Base-by-base conservation (phyloP, 2,329 filamentous ascomycete genomes). In the Colletotrichum sp. region DNA sequence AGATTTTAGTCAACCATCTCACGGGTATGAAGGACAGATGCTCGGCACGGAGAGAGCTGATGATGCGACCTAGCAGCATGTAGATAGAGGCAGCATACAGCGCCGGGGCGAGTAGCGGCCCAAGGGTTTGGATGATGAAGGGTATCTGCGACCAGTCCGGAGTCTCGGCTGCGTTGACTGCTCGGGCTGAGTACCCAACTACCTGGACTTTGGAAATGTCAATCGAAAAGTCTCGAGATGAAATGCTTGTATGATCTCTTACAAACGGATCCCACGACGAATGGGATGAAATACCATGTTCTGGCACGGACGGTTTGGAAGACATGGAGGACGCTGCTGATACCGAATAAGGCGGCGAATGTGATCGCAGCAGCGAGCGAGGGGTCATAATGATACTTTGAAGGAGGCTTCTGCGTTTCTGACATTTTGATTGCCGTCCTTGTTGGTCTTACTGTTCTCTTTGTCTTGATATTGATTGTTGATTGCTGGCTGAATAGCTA, bases 211-310 rank as follows among this genome's bases (percentile, higher is more conserved):
- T 12, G 9, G 3, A 6, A 49, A 10, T 0, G 18, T 49, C 9
- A 49, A 0, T 0, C 18, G 12, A 49, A n/a, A 1, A 12, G 4
- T 44, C 16, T 10, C 8, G 24, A 26, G 24, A 26, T 26, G 1
- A 26, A 26, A 26, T 26, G 5, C 24, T 26, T 26, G 24, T 26
- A 26, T 26, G 24, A 26, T 26, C 24, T 26, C 24, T 2, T 49
- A 49, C 44, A 21, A 13, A 49, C 13, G 3, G 44, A 49, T 9
- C 44, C 44, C 10, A 49, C 44, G 6, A 49, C 44, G 9, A 49
- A 49, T 21, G 44, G 44, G n/a, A 49, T 49, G 10, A 49, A 49
- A n/a, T 49, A 49, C 44, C 44, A 49, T 21, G 18, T 49, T 7
- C 44, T 49, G 0, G 44, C 44, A 49, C 44, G 44, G 44, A 49